A percentile compares a stretch with the other conserved stretches of the same genome.
Evolutionary conservation across 164 flowering plant species (phyloP).

Genomic region (Vitis rotundifolia): DNA sequence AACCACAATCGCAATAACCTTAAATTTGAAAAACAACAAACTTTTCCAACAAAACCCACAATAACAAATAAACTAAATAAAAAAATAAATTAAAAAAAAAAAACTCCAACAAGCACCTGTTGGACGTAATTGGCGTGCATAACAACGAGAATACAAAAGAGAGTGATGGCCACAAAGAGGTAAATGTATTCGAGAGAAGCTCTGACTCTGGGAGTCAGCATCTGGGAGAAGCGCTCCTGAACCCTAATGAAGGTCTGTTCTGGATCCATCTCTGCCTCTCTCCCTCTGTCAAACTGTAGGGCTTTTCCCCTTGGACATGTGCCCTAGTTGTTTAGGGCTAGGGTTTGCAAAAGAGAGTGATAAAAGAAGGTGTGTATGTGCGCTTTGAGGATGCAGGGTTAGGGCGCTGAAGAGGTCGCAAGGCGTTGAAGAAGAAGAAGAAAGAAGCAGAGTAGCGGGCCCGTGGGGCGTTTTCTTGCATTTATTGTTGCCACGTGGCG

Average conservation of each 20-base stretch:
- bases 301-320: not conserved
- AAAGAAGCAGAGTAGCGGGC: no score
- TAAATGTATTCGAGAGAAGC: constrained; percentile 71
- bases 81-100: not conserved
- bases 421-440: no score
- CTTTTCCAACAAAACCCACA: not conserved
- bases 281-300: not conserved
- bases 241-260: constrained; percentile 92
- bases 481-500: no score
- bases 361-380: no score
- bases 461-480: no score
- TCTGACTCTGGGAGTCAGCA: constrained; percentile 70
- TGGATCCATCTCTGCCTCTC: constrained; percentile 68
- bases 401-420: no score
- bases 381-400: no score
- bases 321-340: no score
- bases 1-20: no score
- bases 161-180: constrained; percentile 63
- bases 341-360: no score
- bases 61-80: not conserved
- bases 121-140: constrained; percentile 98
- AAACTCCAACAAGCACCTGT: constrained; percentile 37
- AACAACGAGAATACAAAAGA: constrained; percentile 77
- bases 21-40: no score
- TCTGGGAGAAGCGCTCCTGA: constrained; percentile 83